phyloP scores from a whole-genome alignment of 371 early-diverging fungal species.

The Apophysomyces elegans region DNA sequence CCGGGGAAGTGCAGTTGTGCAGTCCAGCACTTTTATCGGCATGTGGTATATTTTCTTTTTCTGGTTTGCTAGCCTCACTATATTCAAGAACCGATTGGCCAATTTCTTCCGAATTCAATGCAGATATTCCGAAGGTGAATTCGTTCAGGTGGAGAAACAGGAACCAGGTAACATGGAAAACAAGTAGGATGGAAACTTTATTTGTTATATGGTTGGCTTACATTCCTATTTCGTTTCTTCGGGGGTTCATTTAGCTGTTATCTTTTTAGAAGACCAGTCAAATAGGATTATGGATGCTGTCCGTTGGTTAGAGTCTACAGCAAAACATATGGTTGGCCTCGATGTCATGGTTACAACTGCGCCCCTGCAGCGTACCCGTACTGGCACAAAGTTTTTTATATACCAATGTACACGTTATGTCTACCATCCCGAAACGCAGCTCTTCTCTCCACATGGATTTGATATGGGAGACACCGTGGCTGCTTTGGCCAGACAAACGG shows the following conservation, averaged over 20 bases:
- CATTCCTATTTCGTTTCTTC: constrained; percentile 12
- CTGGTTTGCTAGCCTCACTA: constrained; percentile 64
- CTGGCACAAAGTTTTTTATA: constrained; percentile 65
- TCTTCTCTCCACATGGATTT: constrained; percentile 60
- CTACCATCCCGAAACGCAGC: constrained; percentile 40
- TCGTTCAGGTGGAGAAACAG: constrained; percentile 67
- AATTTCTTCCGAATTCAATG: constrained; percentile 68
- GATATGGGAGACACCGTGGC: constrained; percentile 54
- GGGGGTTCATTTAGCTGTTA: constrained; percentile 23
- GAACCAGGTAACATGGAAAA: constrained; percentile 34
- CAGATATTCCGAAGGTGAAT: constrained; percentile 46
- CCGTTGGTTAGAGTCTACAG: constrained; percentile 9
- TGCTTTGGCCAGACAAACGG: constrained; percentile 48
- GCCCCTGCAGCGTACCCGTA: constrained; percentile 42
- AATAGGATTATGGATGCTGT: constrained; percentile 13
- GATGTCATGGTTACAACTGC: constrained; percentile 49
- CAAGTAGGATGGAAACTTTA: constrained; percentile 33
- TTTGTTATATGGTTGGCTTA: neutral
- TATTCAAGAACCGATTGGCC: constrained; percentile 42
- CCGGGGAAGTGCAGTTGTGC: constrained; percentile 30
- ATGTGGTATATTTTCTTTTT: constrained; percentile 67
- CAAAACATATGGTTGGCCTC: constrained; percentile 18
- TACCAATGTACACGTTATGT: constrained; percentile 79
- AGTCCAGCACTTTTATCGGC: constrained; percentile 41
- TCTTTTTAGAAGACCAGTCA: constrained; percentile 45